Conservation (phyloP, 257 asterid species). For the Penstemon barbatus region DNA sequence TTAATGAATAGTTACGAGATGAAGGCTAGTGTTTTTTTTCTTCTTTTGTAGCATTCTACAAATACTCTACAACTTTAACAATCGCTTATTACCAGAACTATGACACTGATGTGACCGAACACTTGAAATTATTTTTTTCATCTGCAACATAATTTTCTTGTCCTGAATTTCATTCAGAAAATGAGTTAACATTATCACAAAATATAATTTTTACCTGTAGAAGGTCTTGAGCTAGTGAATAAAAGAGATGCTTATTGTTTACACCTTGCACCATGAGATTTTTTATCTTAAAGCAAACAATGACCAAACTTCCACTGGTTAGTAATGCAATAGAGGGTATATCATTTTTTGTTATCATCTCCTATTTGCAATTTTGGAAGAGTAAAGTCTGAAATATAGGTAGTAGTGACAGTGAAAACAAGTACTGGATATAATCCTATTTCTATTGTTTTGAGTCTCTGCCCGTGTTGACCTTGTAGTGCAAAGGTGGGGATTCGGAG, state of each 20-base stretch:
- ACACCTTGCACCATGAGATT: not conserved
- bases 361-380: not conserved
- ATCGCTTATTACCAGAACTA: constrained; percentile 3
- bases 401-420: not conserved
- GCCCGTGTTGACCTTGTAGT: constrained; percentile 51
- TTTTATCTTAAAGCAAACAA: not conserved
- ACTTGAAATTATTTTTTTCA: not conserved
- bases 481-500: constrained; percentile 65
- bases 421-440: not conserved
- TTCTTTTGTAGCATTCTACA: not conserved
- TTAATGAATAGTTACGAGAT: constrained; percentile 5
- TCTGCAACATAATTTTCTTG: not conserved
- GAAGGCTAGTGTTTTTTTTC: not conserved
- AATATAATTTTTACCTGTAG: too few species aligned
- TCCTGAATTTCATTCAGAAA: not conserved
- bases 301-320: not conserved
- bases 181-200: not conserved
- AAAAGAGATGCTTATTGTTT: not conserved
- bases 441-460: constrained; percentile 17
- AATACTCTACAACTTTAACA: not conserved
- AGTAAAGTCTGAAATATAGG: not conserved
- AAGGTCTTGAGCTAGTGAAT: too few species aligned
- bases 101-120: not conserved
- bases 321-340: not conserved
- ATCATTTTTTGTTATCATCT: not conserved